Evolutionary conservation across 441 rosid species (phyloP).

Genomic region (Erodium trifolium): DNA sequence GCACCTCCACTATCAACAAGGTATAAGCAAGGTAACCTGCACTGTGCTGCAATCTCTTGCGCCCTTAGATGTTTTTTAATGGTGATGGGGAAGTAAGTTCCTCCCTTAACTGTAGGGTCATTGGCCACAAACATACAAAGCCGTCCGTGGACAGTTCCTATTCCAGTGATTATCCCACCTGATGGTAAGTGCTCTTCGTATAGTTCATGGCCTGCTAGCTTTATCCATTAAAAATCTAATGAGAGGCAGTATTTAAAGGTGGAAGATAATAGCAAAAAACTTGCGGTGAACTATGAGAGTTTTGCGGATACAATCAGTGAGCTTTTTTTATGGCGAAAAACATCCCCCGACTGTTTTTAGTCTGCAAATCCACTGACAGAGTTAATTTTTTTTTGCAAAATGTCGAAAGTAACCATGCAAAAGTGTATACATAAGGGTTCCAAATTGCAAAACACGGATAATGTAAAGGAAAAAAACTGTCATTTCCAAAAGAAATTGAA

Average conservation of each 20-base stretch:
- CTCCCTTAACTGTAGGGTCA: slow-evolving; percentile 97
- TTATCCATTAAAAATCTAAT: slow-evolving; percentile 28
- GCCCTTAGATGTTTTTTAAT: slow-evolving; percentile 96
- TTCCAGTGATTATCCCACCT: slow-evolving; percentile 82
- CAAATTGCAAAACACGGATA: too few relatives aligned
- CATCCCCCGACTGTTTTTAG: too few relatives aligned
- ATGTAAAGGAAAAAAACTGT: too few relatives aligned
- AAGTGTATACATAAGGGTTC: too few relatives aligned
- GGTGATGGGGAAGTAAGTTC: slow-evolving; percentile 90
- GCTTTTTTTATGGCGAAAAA: too few relatives aligned
- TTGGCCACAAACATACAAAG: slow-evolving; percentile 95
- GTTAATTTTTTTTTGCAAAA: too few relatives aligned
- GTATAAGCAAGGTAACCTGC: slow-evolving; percentile 82
- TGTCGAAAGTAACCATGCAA: too few relatives aligned
- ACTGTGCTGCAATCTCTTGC: slow-evolving; percentile 85
- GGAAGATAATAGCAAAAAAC: too few relatives aligned
- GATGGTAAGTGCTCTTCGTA: slow-evolving; percentile 80
- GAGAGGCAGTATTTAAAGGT: slow-evolving; percentile 25
- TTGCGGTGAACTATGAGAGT: too few relatives aligned
- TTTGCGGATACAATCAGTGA: too few relatives aligned
- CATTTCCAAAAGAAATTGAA: too few relatives aligned
- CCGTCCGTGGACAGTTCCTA: slow-evolving; percentile 88
- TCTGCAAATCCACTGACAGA: too few relatives aligned
- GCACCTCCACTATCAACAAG: slow-evolving; percentile 98
- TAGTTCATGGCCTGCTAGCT: slow-evolving; percentile 96